Percentiles rank a stretch among this genome's conserved stretches.
Conservation (phyloP, 225 moss, liverwort and hornwort species). For the Ulota crispa region DNA sequence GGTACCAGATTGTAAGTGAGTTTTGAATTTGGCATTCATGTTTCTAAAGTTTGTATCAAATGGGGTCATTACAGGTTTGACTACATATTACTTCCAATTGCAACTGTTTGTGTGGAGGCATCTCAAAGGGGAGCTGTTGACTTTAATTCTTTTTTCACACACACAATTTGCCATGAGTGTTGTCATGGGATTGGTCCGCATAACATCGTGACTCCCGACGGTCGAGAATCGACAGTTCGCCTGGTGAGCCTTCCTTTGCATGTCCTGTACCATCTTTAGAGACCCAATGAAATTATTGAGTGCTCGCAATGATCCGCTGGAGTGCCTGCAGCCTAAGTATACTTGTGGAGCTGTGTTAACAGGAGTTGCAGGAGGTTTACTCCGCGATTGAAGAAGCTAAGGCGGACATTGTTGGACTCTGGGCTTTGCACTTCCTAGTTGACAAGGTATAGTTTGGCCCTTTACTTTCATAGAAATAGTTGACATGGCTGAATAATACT, state of each 20-base stretch:
- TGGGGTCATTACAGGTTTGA: constrained; percentile 65
- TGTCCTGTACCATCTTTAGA: neutral
- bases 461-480: neutral
- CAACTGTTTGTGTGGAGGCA: constrained; percentile 70
- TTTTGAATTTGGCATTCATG: neutral
- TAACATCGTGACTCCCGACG: constrained; percentile 69
- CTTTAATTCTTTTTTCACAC: constrained; percentile 86
- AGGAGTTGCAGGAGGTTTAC: constrained; percentile 96
- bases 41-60: constrained; percentile 11
- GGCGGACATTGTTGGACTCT: constrained; percentile 96
- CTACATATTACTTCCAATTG: constrained; percentile 86
- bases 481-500: constrained; percentile 6
- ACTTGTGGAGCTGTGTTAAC: constrained; percentile 15
- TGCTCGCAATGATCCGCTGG: constrained; percentile 12
- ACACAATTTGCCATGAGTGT: constrained; percentile 96
- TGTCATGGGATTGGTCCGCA: constrained; percentile 99
- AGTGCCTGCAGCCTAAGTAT: constrained; percentile 8
- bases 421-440: constrained; percentile 92
- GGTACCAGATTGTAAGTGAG: neutral
- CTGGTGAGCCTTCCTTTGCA: constrained; percentile 53
- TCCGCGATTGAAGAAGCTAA: constrained; percentile 94
- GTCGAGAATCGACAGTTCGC: constrained; percentile 84
- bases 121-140: constrained; percentile 72
- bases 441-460: constrained; percentile 66
- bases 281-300: neutral